Base-by-base conservation (phyloP, 192 early-diverging fungal genomes). In the Endogone sp. region DNA sequence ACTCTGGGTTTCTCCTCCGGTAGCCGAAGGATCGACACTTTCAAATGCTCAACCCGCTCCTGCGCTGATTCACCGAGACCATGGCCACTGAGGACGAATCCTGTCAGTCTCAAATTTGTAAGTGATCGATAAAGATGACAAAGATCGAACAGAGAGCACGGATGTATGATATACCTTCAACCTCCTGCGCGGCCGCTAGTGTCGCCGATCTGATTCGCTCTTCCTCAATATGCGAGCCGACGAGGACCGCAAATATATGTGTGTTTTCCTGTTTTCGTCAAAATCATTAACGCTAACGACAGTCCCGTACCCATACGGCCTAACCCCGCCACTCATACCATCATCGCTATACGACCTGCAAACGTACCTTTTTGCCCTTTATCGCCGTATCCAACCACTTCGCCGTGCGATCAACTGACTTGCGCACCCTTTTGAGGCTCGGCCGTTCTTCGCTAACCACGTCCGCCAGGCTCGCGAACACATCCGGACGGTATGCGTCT, bases 1-100 rank as follows among this genome's bases (percentile, higher is more conserved):
- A 89, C 30, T 58, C 84, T 79, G 20, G 85, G 87, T 61, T 89
- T 89, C 30, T 80, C 75, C 1, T 54, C 29, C 3, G 86, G 88
- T 8, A 89, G 59, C 21, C 77, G 60, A 2, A 77, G 69, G 3
- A 86, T 6, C 2, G 88, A 89, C 3, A 71, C 71, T 66, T 78
- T 81, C 30, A 86, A 32, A 24, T 80, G 56, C 16, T 70, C 71
- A 10, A 81, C 64, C 9, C 71, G 67, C 25, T 81, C 80, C 24
- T 72, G 67, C 30, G 56, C 75, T 20, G 68, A 58, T 0, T 64
- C 64, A 0, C 66, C 77, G 11, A 86, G 60, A 9, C 70, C 67
- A 27, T 77, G 63, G 2, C 75, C 73, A 69, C 83, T 83, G 3
- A 89, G 22, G 10, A 83, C 73, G 67, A 85, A 88, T 24, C 88